Conservation (phyloP, 805 yeast species). For the Metschnikowia colocasiae region DNA sequence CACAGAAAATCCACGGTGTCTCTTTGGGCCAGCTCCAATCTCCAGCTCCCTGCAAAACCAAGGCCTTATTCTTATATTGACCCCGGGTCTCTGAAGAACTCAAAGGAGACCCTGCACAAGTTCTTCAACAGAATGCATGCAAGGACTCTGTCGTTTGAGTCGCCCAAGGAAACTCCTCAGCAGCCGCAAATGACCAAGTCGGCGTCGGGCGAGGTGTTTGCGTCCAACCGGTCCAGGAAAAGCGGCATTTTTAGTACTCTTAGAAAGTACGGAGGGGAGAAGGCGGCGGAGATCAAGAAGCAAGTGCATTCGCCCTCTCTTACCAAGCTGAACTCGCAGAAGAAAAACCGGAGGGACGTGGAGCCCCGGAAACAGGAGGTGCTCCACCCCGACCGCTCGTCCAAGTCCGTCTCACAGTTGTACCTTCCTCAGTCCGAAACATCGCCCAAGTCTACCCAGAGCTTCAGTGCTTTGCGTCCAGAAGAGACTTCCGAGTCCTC, state of each 20-base stretch:
- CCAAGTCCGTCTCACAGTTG: neutral
- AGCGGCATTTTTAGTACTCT: conserved; percentile 39
- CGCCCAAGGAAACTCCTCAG: conserved; percentile 5
- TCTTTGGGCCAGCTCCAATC: conserved; percentile 22
- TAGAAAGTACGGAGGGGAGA: conserved; percentile 40
- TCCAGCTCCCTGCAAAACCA: conserved; percentile 24
- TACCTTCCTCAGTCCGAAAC: neutral
- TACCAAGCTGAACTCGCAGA: conserved; percentile 1
- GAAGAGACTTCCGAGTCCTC: conserved; percentile 5
- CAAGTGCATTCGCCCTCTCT: conserved; percentile 19
- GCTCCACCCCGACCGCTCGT: neutral
- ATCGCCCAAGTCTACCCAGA: conserved; percentile 14
- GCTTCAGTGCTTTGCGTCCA: conserved; percentile 2
- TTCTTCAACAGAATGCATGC: conserved; percentile 58
- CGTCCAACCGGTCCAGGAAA: conserved; percentile 16
- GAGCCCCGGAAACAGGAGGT: neutral
- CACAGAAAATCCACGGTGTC: conserved; percentile 33
- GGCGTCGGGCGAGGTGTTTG: neutral
- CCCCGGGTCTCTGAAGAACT: conserved; percentile 22
- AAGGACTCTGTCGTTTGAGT: conserved; percentile 48
- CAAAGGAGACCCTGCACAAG: conserved; percentile 30
- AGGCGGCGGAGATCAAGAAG: conserved; percentile 36
- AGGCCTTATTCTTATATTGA: conserved; percentile 41
- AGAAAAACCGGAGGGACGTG: neutral
- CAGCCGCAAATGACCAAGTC: conserved; percentile 2